Conservation (phyloP, 306 rosid species). For the Medicago lupulina region DNA sequence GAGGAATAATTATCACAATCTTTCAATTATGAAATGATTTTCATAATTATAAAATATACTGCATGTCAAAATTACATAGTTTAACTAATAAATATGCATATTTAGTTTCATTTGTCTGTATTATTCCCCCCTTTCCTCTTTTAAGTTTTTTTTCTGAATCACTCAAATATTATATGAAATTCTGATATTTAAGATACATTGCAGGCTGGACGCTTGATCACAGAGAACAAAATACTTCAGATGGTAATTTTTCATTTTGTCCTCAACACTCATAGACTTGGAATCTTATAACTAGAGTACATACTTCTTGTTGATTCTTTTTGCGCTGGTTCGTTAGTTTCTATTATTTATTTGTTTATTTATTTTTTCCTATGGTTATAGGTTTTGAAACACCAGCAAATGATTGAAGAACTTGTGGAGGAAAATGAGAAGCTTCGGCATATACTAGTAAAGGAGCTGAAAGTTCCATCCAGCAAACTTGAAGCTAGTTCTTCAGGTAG, state of each 20-base stretch:
- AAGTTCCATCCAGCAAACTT: constrained; percentile 75
- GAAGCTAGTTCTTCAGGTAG: constrained; percentile 59
- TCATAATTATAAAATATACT: constrained; percentile 19
- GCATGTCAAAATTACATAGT: not conserved
- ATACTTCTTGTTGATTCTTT: constrained; percentile 18
- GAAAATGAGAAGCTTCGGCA: constrained; percentile 88
- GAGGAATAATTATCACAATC: not conserved
- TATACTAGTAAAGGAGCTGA: constrained; percentile 79
- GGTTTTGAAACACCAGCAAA: constrained; percentile 90
- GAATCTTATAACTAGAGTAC: constrained; percentile 15
- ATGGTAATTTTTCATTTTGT: constrained; percentile 64
- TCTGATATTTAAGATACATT: constrained; percentile 39
- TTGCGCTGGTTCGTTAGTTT: not conserved
- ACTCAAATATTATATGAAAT: constrained; percentile 30
- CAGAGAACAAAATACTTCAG: constrained; percentile 74
- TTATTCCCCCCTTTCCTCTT: constrained; percentile 15
- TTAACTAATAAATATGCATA: constrained; percentile 13
- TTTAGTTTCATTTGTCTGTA: constrained; percentile 27
- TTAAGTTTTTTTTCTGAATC: constrained; percentile 6
- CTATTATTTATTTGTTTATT: not conserved
- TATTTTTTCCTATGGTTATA: constrained; percentile 37
- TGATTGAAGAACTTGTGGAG: constrained; percentile 82
- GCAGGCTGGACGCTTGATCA: constrained; percentile 68
- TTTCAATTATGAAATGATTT: constrained; percentile 25
- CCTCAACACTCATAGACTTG: not conserved